Base-by-base conservation (phyloP, 2,329 filamentous ascomycete species). In the Stenocarpella maydis region DNA sequence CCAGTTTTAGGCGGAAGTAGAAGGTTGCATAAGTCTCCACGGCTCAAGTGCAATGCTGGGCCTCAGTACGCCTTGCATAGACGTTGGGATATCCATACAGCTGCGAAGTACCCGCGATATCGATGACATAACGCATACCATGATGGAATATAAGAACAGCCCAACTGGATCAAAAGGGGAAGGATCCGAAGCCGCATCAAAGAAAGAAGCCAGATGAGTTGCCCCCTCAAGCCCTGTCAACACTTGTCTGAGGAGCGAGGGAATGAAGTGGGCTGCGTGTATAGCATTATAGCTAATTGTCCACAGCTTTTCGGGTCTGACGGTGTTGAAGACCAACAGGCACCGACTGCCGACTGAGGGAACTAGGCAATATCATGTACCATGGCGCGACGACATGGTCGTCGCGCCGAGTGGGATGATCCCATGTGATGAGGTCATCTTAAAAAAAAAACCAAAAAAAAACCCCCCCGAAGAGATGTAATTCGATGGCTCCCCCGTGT, bases 1-100 rank as follows among this genome's bases (percentile, higher is more conserved):
- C 58, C 58, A 45, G 58, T 41, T 63, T 63, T 63, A 63, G 58
- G 58, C 58, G 58, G 43, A 63, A 37, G 58, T 19, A 61, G 26
- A 17, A 37, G 26, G 24, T 10, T 63, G 58, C 58, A 49, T 49
- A 43, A 26, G 43, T 63, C 58, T 47, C 58, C 47, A 43, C 58
- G 37, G 58, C 43, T 21, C 28, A 24, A 34, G 37, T 63, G 58
- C 58, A 63, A 63, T 45, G 58, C 12, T 61, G 58, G 41, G 17
- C 55, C 34, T 49, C 58, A 15, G 58, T 8, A 37, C 6, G 28
- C 28, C 58, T 24, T 49, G 43, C 43, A 63, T 49, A 37, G 37
- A 28, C 19, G 31, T 49, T 37, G 28, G 58, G 26, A 47, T 47
- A 37, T 24, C 41, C 58, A 49, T 49, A 34, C n/a, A 19, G 26